Evolutionary conservation across 2,329 filamentous ascomycete genomes (phyloP).

Genomic region (Dryadomyces quercus-mongolicae): DNA sequence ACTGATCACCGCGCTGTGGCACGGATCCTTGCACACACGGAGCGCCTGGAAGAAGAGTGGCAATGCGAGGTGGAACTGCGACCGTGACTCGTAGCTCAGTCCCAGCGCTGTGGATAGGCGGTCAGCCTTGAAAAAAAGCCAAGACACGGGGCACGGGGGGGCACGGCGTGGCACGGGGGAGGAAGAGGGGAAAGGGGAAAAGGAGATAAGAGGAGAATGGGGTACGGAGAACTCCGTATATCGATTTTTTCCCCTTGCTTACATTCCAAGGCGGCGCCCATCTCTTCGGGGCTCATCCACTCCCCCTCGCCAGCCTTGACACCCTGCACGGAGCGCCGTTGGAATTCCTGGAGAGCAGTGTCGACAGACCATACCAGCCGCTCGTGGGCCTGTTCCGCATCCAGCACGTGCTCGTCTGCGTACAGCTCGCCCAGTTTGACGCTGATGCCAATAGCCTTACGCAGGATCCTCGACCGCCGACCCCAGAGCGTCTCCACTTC

Average conservation of each 20-base stretch:
- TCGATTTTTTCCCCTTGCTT: conserved; percentile 9
- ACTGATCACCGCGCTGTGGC: conserved; percentile 72
- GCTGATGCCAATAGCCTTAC: conserved; percentile 61
- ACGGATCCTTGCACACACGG: conserved; percentile 50
- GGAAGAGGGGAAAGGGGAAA: background rate
- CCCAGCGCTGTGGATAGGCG: conserved; percentile 46
- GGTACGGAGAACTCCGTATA: too few species aligned
- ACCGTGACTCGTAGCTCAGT: conserved; percentile 60
- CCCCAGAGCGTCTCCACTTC: conserved; percentile 37
- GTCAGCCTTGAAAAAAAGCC: conserved; percentile 5
- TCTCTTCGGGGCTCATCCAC: conserved; percentile 59
- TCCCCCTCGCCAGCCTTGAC: conserved; percentile 57
- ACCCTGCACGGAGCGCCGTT: conserved; percentile 53
- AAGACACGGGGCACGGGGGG: background rate
- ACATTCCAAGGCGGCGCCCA: conserved; percentile 65
- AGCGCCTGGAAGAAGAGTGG: conserved; percentile 82
- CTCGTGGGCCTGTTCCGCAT: conserved; percentile 63
- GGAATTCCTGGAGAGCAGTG: conserved; percentile 61
- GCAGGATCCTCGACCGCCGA: conserved; percentile 54
- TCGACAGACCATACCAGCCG: conserved; percentile 72
- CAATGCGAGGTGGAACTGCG: conserved; percentile 68
- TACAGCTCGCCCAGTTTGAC: conserved; percentile 83
- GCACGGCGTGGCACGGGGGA: background rate
- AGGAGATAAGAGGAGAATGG: too few species aligned
- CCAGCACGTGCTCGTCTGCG: conserved; percentile 59